Conservation (phyloP, 2,329 filamentous ascomycete genomes). For the Xylariomycetidae sp. region DNA sequence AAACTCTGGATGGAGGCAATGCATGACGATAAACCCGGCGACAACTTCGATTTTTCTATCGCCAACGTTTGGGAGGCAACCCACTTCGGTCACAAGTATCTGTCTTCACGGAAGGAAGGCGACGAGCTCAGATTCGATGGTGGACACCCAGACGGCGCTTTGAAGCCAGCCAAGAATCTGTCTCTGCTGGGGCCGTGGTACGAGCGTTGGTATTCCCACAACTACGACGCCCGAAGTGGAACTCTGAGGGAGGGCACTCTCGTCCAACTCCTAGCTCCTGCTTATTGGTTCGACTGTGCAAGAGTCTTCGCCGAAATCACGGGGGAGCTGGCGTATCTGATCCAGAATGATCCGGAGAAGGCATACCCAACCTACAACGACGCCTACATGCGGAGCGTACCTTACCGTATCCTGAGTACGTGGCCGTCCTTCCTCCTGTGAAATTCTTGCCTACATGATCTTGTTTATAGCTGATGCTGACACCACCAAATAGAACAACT, state of each 20-base stretch:
- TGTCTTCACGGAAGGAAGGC: slow-evolving; percentile 1
- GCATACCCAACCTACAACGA: not conserved
- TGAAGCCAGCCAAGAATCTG: slow-evolving; percentile 2
- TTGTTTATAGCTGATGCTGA: no score
- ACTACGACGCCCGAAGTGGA: no score
- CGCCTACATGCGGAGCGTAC: no score
- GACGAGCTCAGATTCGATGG: not conserved
- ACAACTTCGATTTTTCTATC: no score
- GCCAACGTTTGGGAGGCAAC: not conserved
- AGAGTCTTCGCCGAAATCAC: slow-evolving; percentile 1
- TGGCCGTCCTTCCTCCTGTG: no score
- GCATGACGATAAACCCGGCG: no score
- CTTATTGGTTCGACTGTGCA: slow-evolving; percentile 4
- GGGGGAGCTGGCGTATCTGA: slow-evolving; percentile 1
- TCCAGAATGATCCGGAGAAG: not conserved
- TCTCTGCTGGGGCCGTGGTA: slow-evolving; percentile 1
- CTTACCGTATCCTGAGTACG: no score
- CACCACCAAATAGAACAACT: no score
- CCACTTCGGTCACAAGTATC: slow-evolving; percentile 4
- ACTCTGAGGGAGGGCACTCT: not conserved
- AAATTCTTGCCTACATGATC: no score
- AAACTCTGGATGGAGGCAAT: slow-evolving; percentile 1
- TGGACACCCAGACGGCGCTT: not conserved
- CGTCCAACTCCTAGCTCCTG: slow-evolving; percentile 2
- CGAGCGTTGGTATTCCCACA: not conserved